Conservation (phyloP, 2,329 filamentous ascomycete genomes). For the Monosporascus cannonballus region DNA sequence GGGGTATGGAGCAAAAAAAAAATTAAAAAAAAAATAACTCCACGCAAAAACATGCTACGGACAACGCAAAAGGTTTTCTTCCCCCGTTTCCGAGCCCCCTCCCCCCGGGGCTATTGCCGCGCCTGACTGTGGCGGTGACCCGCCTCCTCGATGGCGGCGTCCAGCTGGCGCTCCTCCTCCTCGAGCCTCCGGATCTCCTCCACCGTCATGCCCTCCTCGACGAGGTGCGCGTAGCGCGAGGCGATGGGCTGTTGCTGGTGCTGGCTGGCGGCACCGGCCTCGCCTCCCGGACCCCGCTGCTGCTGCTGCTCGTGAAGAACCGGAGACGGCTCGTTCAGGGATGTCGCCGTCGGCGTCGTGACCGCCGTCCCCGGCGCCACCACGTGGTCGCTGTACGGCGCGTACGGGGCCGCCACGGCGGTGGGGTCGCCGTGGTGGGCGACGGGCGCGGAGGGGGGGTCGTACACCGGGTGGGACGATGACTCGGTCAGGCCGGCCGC, state of each 20-base stretch:
- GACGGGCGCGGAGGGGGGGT: constrained; percentile 25
- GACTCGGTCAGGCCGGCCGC: constrained; percentile 26
- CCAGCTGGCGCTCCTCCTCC: constrained; percentile 52
- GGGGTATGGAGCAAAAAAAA: too few species aligned
- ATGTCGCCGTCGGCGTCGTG: constrained; percentile 6
- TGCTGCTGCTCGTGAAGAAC: constrained; percentile 1
- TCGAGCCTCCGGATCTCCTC: constrained; percentile 50
- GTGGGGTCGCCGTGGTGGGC: constrained; percentile 11
- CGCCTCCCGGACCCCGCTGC: constrained; percentile 8
- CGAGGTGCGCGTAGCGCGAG: constrained; percentile 42
- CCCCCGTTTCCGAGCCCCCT: not conserved
- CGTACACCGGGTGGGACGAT: constrained; percentile 29
- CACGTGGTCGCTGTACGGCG: constrained; percentile 28
- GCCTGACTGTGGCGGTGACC: constrained; percentile 13
- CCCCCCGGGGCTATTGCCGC: not conserved
- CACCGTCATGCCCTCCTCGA: constrained; percentile 55
- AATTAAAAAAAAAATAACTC: too few species aligned
- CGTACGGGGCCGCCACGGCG: constrained; percentile 17
- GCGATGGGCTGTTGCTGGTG: constrained; percentile 22
- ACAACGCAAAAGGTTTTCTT: not conserved
- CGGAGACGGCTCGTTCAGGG: not conserved
- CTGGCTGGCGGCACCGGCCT: constrained; percentile 23
- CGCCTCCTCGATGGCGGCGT: constrained; percentile 48
- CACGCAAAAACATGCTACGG: too few species aligned
- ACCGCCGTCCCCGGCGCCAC: constrained; percentile 6